A percentile compares a stretch with the other conserved stretches of the same genome.
Evolutionary conservation across 352 stramenopile genomes (phyloP).

Genomic region (Pythium aristosporum): DNA sequence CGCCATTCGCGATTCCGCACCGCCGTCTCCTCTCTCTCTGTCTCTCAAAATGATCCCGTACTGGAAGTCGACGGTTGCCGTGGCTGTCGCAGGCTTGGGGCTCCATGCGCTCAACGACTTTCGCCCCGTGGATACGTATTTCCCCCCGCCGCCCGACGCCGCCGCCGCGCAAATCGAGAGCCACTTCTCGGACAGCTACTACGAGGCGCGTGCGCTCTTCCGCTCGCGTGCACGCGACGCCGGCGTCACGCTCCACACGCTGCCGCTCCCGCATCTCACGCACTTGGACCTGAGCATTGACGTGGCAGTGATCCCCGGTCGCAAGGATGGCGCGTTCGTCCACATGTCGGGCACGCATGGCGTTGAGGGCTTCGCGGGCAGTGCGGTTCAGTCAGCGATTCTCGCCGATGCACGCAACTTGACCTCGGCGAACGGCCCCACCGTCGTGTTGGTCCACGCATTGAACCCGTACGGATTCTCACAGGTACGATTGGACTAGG

Average conservation of each 20-base stretch:
- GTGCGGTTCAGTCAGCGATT: constrained; percentile 71
- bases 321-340: constrained; percentile 48
- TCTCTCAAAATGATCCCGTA: constrained; percentile 5
- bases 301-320: constrained; percentile 52
- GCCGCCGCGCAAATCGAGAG: constrained; percentile 29
- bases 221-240: constrained; percentile 30
- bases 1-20: constrained; percentile 3
- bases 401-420: constrained; percentile 32
- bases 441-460: constrained; percentile 90
- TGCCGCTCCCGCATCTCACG: constrained; percentile 42
- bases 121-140: constrained; percentile 43
- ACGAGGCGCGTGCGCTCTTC: constrained; percentile 64
- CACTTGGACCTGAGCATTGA: constrained; percentile 68
- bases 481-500: too few relatives aligned
- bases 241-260: constrained; percentile 39
- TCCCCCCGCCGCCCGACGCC: constrained; percentile 18
- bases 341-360: constrained; percentile 84
- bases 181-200: constrained; percentile 64
- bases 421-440: constrained; percentile 34
- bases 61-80: constrained; percentile 20
- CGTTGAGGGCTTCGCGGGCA: constrained; percentile 80
- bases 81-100: constrained; percentile 8
- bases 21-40: neutral
- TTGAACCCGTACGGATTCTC: constrained; percentile 93
- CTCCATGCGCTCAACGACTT: constrained; percentile 55